Evolutionary conservation across 371 early-diverging fungal genomes (phyloP).

Genomic region (Mortierella sp.): DNA sequence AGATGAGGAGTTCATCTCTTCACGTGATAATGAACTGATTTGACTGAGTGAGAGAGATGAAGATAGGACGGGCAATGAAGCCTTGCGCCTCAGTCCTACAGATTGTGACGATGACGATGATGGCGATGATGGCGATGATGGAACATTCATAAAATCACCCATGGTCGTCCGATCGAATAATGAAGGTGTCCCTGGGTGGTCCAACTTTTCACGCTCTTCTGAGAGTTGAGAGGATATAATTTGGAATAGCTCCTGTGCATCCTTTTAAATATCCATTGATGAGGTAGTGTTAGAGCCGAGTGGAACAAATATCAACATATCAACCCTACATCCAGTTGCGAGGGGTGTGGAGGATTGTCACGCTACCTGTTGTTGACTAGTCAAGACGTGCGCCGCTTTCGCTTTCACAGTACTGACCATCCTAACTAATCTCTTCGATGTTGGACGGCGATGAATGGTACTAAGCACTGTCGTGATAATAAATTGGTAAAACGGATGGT

Average conservation of each 20-base stretch:
- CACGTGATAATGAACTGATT: neutral
- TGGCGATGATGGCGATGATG: conserved; percentile 4
- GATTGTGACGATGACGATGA: neutral
- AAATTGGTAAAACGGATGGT: neutral
- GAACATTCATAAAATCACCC: conserved; percentile 33
- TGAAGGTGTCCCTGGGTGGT: conserved; percentile 52
- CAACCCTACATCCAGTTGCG: neutral
- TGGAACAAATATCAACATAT: no score
- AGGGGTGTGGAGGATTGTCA: neutral
- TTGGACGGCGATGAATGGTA: conserved; percentile 23
- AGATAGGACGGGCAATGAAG: conserved; percentile 19
- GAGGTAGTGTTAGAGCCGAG: neutral
- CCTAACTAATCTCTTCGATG: conserved; percentile 19
- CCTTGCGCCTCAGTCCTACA: neutral
- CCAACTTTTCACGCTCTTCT: conserved; percentile 51
- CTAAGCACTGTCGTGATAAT: conserved; percentile 27
- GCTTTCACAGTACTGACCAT: conserved; percentile 37
- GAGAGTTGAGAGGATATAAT: conserved; percentile 58
- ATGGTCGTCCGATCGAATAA: conserved; percentile 50
- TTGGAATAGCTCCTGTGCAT: conserved; percentile 51
- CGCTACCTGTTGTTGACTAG: conserved; percentile 50
- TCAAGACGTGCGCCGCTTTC: conserved; percentile 44
- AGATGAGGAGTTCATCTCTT: neutral
- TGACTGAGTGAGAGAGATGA: conserved; percentile 15
- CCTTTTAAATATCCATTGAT: conserved; percentile 10